Evolutionary conservation across 306 rosid genomes (phyloP).

Genomic region (Astragalus membranaceus): DNA sequence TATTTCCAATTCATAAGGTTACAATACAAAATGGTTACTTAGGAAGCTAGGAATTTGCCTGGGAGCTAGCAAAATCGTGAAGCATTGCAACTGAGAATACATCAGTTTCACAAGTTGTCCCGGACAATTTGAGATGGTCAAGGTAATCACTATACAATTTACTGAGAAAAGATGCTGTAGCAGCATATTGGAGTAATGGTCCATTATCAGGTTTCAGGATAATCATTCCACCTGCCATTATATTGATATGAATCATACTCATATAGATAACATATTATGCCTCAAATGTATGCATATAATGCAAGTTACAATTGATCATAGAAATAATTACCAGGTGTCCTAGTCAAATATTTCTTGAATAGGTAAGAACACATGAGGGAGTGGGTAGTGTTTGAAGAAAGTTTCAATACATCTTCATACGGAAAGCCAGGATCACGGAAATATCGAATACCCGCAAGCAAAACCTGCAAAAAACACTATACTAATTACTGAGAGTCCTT

Average conservation of each 20-base stretch:
- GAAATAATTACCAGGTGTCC: constrained; percentile 50
- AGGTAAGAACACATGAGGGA: constrained; percentile 60
- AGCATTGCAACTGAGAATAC: constrained; percentile 44
- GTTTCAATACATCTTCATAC: constrained; percentile 34
- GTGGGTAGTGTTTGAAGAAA: constrained; percentile 44
- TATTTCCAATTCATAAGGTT: not conserved
- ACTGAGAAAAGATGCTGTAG: constrained; percentile 73
- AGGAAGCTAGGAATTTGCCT: constrained; percentile 36
- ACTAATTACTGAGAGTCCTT: not conserved
- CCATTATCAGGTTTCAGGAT: constrained; percentile 43
- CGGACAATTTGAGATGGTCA: constrained; percentile 36
- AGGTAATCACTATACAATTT: constrained; percentile 76
- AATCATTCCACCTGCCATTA: constrained; percentile 54
- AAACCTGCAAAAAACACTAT: constrained; percentile 36
- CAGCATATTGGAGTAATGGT: constrained; percentile 56
- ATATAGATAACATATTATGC: not conserved
- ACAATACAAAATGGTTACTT: not conserved
- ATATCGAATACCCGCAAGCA: constrained; percentile 54
- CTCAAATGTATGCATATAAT: not conserved
- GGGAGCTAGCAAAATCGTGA: constrained; percentile 45
- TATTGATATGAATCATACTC: constrained; percentile 10
- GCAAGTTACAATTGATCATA: not conserved
- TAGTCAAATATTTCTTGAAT: constrained; percentile 30
- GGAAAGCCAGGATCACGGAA: constrained; percentile 67
- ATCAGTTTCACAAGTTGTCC: constrained; percentile 34